phyloP scores from a whole-genome alignment of 331 rosid genomes.

The Pyracantha coccinea region DNA sequence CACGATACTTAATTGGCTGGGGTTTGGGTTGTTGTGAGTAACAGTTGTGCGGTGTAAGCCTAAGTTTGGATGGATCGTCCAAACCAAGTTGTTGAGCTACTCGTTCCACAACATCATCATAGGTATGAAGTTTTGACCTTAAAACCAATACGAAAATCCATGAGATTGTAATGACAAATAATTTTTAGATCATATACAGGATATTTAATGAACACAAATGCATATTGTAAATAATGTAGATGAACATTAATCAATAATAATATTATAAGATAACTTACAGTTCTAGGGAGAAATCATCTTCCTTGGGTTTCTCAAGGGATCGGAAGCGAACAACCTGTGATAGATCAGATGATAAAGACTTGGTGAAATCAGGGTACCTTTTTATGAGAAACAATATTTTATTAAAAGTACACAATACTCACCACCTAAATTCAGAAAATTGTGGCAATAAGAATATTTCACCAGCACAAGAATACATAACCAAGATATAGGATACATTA shows the following conservation, averaged over 20 bases:
- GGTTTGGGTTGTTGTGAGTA: slow-evolving; percentile 96
- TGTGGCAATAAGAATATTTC: not conserved
- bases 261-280: slow-evolving; percentile 40
- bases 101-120: slow-evolving; percentile 83
- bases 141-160: slow-evolving; percentile 12
- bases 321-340: slow-evolving; percentile 87
- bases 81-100: slow-evolving; percentile 74
- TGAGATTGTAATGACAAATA: slow-evolving; percentile 12
- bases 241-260: slow-evolving; percentile 23
- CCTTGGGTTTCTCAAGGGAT: slow-evolving; percentile 79
- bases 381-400: not conserved
- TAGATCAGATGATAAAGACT: slow-evolving; percentile 10
- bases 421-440: not conserved
- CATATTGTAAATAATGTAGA: slow-evolving; percentile 8
- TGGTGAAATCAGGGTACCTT: not conserved
- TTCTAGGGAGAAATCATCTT: slow-evolving; percentile 77
- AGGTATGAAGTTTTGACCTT: slow-evolving; percentile 81
- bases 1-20: slow-evolving; percentile 79
- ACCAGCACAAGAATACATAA: not conserved
- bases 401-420: not conserved
- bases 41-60: slow-evolving; percentile 86
- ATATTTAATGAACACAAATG: slow-evolving; percentile 1
- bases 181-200: not conserved
- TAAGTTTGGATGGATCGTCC: slow-evolving; percentile 74
- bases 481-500: not conserved